Conservation (phyloP, 2,329 filamentous ascomycete species). For the Clonostachys byssicola region DNA sequence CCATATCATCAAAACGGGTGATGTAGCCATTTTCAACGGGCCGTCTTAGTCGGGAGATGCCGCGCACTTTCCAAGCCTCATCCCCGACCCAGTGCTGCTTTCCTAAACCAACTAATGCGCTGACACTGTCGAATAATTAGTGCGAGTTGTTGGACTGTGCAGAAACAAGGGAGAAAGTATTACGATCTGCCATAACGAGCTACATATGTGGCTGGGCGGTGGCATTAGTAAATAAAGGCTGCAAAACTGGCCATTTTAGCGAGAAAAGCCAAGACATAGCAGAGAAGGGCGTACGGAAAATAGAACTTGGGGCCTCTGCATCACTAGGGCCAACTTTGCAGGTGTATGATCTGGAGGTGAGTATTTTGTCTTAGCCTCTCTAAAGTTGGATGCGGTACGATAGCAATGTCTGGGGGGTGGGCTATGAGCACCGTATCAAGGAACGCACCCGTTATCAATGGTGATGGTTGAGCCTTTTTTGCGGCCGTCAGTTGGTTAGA, state of each 20-base stretch:
- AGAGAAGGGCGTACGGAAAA: conserved; percentile 84
- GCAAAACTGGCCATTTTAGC: conserved; percentile 11
- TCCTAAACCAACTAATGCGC: conserved; percentile 99
- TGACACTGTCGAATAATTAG: conserved; percentile 27
- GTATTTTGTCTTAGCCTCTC: conserved; percentile 24
- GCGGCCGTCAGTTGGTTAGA: no score
- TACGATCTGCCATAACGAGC: conserved; percentile 99
- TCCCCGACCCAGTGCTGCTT: conserved; percentile 99
- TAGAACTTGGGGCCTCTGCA: conserved; percentile 99
- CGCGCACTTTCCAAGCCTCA: conserved; percentile 99
- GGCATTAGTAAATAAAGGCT: conserved; percentile 19
- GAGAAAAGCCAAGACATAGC: conserved; percentile 8
- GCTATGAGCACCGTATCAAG: no score
- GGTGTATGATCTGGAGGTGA: conserved; percentile 86
- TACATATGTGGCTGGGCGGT: conserved; percentile 84
- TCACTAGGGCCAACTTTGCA: conserved; percentile 99
- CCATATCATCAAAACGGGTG: conserved; percentile 99
- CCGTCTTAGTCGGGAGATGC: conserved; percentile 99
- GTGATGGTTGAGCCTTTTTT: no score
- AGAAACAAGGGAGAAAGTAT: conserved; percentile 53
- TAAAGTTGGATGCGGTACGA: neutral
- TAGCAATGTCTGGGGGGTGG: no score
- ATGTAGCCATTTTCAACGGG: conserved; percentile 99
- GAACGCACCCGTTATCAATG: no score
- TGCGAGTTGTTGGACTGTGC: neutral